Conservation (phyloP, 768 basidiomycete species). For the Pulveroboletus sp. region DNA sequence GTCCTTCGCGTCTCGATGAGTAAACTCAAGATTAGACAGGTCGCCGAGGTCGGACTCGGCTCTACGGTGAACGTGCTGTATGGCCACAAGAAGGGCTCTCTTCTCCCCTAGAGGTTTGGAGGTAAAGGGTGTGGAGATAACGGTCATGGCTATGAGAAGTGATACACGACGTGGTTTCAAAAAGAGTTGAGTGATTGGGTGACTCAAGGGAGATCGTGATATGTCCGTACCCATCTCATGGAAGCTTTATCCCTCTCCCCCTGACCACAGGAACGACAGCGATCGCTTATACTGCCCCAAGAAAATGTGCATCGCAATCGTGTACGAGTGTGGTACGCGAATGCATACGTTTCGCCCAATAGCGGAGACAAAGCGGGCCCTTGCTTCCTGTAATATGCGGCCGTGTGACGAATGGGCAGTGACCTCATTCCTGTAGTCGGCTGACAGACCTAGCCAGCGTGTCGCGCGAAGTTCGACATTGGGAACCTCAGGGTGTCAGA, state of each 20-base stretch:
- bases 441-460: too few relatives aligned
- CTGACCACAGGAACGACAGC: not conserved
- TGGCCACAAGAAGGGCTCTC: slow-evolving; percentile 20
- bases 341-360: too few relatives aligned
- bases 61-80: slow-evolving; percentile 7
- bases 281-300: too few relatives aligned
- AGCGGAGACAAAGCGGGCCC: too few relatives aligned
- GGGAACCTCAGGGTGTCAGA: not conserved
- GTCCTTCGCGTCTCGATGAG: slow-evolving; percentile 18
- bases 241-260: not conserved
- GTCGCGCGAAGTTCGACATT: not conserved
- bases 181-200: not conserved
- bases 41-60: not conserved
- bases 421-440: too few relatives aligned
- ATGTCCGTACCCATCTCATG: too few relatives aligned
- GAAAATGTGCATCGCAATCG: too few relatives aligned
- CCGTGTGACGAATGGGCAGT: too few relatives aligned
- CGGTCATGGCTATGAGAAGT: not conserved
- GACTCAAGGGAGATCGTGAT: not conserved
- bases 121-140: not conserved
- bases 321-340: too few relatives aligned
- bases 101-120: slow-evolving; percentile 2
- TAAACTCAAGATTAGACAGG: slow-evolving; percentile 7
- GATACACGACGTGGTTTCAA: too few relatives aligned
- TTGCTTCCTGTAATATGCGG: too few relatives aligned